These are phyloP conservation scores for Austroboletus niveus DNA, from an alignment of 1,284 basidiomycete species.

Conservation along the genomic window DNA sequence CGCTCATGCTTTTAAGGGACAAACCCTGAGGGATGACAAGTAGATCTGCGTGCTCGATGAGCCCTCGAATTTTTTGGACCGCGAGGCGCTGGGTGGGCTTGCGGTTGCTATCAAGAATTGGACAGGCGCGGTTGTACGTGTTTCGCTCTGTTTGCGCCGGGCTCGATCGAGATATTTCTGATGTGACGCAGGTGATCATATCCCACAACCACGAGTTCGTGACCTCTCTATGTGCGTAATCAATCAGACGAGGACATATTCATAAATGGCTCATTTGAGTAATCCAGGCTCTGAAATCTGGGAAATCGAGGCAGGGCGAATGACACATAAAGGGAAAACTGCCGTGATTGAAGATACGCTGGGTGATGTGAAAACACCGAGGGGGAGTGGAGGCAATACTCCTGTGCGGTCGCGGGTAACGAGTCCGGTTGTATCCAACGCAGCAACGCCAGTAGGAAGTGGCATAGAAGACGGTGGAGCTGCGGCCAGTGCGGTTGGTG, in stretches of 20 bases:
- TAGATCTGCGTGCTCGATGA: constrained; percentile 78
- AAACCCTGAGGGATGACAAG: constrained; percentile 35
- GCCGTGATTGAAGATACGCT: constrained; percentile 80
- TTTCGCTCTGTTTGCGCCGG: constrained; percentile 18
- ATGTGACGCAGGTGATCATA: constrained; percentile 77
- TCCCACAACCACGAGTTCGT: constrained; percentile 96
- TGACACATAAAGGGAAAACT: constrained; percentile 87
- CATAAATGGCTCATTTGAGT: constrained; percentile 17
- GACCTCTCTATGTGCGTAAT: constrained; percentile 72
- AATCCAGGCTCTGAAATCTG: constrained; percentile 74
- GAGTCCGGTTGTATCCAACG: constrained; percentile 61
- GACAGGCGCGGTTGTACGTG: constrained; percentile 84
- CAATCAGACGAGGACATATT: constrained; percentile 11
- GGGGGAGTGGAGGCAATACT: constrained; percentile 69
- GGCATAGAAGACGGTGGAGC: constrained; percentile 58
- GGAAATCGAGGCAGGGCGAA: constrained; percentile 76
- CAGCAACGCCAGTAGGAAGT: constrained; percentile 69
- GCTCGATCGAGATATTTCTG: constrained; percentile 19
- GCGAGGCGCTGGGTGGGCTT: constrained; percentile 87
- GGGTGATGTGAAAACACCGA: constrained; percentile 58
- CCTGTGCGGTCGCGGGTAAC: constrained; percentile 61
- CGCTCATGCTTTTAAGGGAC: not conserved
- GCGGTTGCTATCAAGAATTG: constrained; percentile 96
- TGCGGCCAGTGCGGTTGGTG: constrained; percentile 38
- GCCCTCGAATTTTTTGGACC: constrained; percentile 97